Percentiles rank a stretch among this genome's conserved stretches.
These are phyloP conservation scores for Teratosphaeria viscida DNA, from an alignment of 2,329 filamentous ascomycete species.

Conservation along the genomic window DNA sequence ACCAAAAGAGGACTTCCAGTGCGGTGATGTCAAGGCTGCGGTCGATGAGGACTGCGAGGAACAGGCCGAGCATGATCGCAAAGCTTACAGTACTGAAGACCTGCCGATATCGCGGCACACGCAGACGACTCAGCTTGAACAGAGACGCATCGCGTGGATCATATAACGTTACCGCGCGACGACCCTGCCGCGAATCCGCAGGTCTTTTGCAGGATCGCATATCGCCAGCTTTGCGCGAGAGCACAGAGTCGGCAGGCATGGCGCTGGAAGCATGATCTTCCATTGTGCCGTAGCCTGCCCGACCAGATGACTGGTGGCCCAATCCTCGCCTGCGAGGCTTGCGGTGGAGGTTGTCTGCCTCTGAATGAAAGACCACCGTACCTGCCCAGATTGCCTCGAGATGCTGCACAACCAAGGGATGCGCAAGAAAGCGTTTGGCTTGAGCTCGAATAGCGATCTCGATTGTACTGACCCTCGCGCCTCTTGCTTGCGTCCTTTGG, in stretches of 20 bases:
- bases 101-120: conserved; percentile 84
- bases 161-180: conserved; percentile 76
- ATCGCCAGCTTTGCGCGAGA: conserved; percentile 18
- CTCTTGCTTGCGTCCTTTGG: conserved; percentile 42
- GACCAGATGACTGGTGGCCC: conserved; percentile 15
- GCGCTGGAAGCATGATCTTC: conserved; percentile 15
- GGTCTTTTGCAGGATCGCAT: conserved; percentile 12
- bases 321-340: conserved; percentile 26
- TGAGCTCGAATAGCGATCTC: conserved; percentile 89
- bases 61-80: conserved; percentile 72
- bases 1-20: conserved; percentile 86
- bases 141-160: conserved; percentile 81
- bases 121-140: conserved; percentile 80
- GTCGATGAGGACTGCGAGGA: conserved; percentile 68
- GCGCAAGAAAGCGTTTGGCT: conserved; percentile 83
- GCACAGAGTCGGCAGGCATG: conserved; percentile 20
- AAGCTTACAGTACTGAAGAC: conserved; percentile 83
- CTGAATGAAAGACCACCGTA: conserved; percentile 86
- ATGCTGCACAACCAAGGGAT: conserved; percentile 85
- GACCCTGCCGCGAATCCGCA: conserved; percentile 30
- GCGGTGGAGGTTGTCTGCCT: conserved; percentile 74
- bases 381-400: conserved; percentile 97
- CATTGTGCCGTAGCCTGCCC: conserved; percentile 30
- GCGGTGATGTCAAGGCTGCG: conserved; percentile 71
- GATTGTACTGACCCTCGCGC: conserved; percentile 74